A percentile compares a stretch with the other conserved stretches of the same genome.
Conservation (phyloP, 768 basidiomycete species). For the Amanita inopinata region DNA sequence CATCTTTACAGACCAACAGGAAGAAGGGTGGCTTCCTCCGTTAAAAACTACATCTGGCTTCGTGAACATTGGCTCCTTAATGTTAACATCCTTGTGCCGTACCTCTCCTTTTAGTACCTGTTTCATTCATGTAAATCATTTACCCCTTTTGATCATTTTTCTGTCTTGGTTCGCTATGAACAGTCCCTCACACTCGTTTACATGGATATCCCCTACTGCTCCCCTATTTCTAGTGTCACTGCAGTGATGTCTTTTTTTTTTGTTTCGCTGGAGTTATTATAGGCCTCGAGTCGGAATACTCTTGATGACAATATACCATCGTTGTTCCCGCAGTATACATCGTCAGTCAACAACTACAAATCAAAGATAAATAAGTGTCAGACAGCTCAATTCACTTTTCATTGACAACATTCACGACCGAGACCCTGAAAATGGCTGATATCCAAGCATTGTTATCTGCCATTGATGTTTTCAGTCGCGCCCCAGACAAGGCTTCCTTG, state of each 20-base stretch:
- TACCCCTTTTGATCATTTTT: conserved; percentile 25
- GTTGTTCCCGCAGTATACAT: conserved; percentile 13
- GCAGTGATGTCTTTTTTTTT: conserved; percentile 30
- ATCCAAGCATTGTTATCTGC: conserved; percentile 68
- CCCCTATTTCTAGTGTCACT: conserved; percentile 41
- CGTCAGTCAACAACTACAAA: conserved; percentile 29
- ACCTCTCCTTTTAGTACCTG: conserved; percentile 15
- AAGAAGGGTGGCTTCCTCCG: conserved; percentile 69
- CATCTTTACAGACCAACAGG: conserved; percentile 37
- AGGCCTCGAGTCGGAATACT: conserved; percentile 18
- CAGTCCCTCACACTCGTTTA: conserved; percentile 45
- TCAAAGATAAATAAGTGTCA: too few relatives aligned
- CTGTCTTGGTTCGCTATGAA: conserved; percentile 45
- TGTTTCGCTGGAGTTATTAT: conserved; percentile 34
- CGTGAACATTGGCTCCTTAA: conserved; percentile 18
- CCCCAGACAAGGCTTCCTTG: conserved; percentile 75
- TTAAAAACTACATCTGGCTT: conserved; percentile 29
- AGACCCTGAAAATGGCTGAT: conserved; percentile 42
- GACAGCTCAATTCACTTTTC: conserved; percentile 13
- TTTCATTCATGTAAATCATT: conserved; percentile 30
- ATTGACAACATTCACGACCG: conserved; percentile 13
- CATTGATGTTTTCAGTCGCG: conserved; percentile 68
- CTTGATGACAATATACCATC: conserved; percentile 38
- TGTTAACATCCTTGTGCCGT: conserved; percentile 20
- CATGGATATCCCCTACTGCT: conserved; percentile 45